phyloP scores from a whole-genome alignment of 2,329 filamentous ascomycete species.

The Cordyceps cateniannulata region DNA sequence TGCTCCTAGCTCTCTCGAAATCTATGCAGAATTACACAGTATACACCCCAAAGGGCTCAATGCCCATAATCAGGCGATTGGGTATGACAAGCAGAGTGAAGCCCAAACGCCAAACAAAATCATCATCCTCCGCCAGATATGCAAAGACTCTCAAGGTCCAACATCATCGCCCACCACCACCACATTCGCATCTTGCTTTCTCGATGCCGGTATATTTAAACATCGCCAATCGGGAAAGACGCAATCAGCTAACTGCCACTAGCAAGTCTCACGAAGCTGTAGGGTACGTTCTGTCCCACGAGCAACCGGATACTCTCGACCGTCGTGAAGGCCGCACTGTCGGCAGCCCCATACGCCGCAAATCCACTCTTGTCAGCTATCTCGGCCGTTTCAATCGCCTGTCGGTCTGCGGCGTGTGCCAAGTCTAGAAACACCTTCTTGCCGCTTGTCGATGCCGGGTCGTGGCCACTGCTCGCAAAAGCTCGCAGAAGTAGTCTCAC shows the following conservation, averaged over 20 bases:
- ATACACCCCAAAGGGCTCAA: not conserved
- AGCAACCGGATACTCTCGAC: conserved; percentile 73
- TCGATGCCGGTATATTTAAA: not conserved
- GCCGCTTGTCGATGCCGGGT: conserved; percentile 29
- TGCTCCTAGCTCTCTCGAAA: no score
- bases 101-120: not conserved
- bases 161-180: not conserved
- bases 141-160: not conserved
- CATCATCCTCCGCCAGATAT: not conserved
- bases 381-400: conserved; percentile 58
- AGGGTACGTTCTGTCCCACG: conserved; percentile 80
- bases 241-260: conserved; percentile 45
- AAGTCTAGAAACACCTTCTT: conserved; percentile 76
- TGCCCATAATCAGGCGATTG: not conserved
- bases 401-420: conserved; percentile 49
- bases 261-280: conserved; percentile 77
- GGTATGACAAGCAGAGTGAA: not conserved
- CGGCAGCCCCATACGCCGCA: conserved; percentile 70
- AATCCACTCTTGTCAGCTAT: conserved; percentile 71
- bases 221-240: not conserved
- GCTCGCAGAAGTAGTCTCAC: conserved; percentile 73
- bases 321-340: conserved; percentile 77
- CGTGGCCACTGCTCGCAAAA: conserved; percentile 43
- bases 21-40: no score
- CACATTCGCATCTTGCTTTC: not conserved